Evolutionary conservation across 495 filamentous ascomycete genomes (phyloP), one percentile per base, ranked within the genome.

Genomic region (Sabuloglossum arenarium): DNA sequence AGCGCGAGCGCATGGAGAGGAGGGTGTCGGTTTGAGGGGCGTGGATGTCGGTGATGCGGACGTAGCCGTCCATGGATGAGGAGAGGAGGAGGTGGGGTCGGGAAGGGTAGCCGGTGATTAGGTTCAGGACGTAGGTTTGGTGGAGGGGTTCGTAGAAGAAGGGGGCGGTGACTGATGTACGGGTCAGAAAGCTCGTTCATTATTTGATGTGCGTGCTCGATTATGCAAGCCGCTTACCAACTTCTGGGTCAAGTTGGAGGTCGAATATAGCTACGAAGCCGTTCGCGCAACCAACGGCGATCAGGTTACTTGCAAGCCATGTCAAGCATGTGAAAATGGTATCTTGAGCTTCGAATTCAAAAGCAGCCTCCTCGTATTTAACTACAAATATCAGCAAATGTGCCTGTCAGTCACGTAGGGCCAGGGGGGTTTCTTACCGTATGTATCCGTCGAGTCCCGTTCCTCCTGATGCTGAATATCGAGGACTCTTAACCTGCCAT

Each of bases 251-350:
- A 51, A 28, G 24, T 19, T 59, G 64, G 54, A 80, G 77, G 62
- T 73, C 74, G 67, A 71, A 85, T 52, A 79, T 65, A 2, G 73
- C 76, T 14, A 84, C 69, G 56, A 67, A 75, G 28, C 82, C 82
- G 57, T 78, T 75, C n/a, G 79, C 72, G 53, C 74, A 78, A 30
- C 79, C 79, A 16, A 75, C 74, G n/a, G 75, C 77, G 53, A 86
- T 68, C 49, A 77, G 69, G 47, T 69, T 77, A 10, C 70, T 66
- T 3, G 80, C 81, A 24, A 83, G 66, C 82, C 82, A 86, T 54
- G 73, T 64, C 34, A 84, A 54, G 58, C 71, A 78, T 12, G 80
- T 81, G 60, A 71, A 78, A 34, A 84, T 63, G 0, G 74, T 76
- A 53, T 67, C 59, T 14, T 63, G 64, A 6, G 73, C 66, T 46